Conservation (phyloP, 768 basidiomycete species). For the Trametes gibbosa region DNA sequence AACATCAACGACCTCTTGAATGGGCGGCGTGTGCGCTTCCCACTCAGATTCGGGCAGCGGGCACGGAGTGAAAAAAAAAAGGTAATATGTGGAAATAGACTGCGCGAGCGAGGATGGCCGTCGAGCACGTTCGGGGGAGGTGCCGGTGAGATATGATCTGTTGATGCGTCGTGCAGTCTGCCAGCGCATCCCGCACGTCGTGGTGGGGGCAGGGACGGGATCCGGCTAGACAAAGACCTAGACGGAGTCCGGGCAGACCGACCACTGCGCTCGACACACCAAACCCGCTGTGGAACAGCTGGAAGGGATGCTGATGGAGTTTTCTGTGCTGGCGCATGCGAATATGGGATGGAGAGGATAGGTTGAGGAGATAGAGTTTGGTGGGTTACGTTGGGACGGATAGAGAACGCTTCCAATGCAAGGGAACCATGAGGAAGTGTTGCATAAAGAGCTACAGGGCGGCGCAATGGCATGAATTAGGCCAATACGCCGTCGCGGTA, state of each 20-base stretch:
- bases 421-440: conserved; percentile 2
- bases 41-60: background rate
- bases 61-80: background rate
- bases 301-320: background rate
- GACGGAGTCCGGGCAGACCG: background rate
- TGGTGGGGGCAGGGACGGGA: background rate
- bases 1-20: background rate
- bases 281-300: background rate
- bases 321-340: background rate
- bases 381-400: background rate
- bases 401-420: background rate
- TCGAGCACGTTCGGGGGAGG: background rate
- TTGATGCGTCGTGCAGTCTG: background rate
- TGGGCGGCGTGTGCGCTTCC: background rate
- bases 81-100: background rate
- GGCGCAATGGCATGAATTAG: conserved; percentile 5
- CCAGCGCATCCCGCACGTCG: background rate
- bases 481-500: conserved; percentile 11
- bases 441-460: conserved; percentile 1
- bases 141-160: too few species aligned
- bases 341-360: background rate
- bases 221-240: background rate
- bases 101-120: background rate
- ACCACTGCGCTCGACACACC: background rate
- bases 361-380: background rate